These are phyloP conservation scores for Fusarium proliferatum DNA, from an alignment of 2,329 filamentous ascomycete species.

Conservation along the genomic window DNA sequence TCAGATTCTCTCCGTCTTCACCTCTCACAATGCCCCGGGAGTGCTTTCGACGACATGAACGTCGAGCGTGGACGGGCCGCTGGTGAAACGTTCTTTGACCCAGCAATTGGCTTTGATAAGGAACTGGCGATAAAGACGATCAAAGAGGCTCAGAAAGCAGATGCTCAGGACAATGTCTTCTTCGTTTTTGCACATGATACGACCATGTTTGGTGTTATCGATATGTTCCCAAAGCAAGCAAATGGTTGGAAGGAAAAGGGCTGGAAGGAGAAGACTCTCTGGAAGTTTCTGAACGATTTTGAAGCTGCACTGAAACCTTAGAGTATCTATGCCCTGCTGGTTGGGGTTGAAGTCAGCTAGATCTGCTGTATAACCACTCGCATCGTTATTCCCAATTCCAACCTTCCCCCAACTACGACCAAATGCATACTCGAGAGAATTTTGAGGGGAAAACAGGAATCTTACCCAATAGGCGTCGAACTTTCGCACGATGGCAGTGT, in stretches of 20 bases:
- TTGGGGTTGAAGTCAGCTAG: neutral
- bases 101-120: neutral
- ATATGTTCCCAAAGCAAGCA: neutral
- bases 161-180: slow-evolving; percentile 16
- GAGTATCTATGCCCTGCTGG: neutral
- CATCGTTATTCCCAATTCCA: rapidly evolving
- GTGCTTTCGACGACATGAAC: neutral
- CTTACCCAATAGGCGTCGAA: no score
- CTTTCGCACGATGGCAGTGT: rapidly evolving
- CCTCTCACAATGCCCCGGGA: slow-evolving; percentile 4
- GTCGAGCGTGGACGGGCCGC: neutral
- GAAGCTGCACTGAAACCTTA: neutral
- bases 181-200: slow-evolving; percentile 10
- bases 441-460: rapidly evolving
- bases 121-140: slow-evolving; percentile 2
- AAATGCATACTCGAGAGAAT: neutral
- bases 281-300: slow-evolving; percentile 17
- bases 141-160: slow-evolving; percentile 3
- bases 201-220: neutral
- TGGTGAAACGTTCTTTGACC: slow-evolving; percentile 9
- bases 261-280: slow-evolving; percentile 7
- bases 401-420: rapidly evolving
- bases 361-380: rapidly evolving
- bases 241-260: slow-evolving; percentile 19
- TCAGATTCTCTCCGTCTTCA: slow-evolving; percentile 5